Conservation (phyloP, 306 rosid species). For the Erythrophleum fordii region DNA sequence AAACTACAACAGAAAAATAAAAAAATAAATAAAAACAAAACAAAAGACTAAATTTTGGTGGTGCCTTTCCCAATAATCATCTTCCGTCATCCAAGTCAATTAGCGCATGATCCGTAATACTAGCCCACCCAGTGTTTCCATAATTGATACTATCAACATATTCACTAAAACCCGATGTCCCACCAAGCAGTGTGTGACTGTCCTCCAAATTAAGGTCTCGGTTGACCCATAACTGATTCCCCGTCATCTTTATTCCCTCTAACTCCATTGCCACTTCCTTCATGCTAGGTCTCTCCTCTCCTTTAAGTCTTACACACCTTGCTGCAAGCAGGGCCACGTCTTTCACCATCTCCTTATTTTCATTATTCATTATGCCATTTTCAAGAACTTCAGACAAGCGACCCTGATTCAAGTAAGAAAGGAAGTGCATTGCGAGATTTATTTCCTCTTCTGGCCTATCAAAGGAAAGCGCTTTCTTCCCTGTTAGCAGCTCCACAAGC, state of each 20-base stretch:
- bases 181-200: neutral
- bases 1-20: neutral
- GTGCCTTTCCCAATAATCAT: neutral
- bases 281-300: conserved; percentile 54
- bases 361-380: neutral
- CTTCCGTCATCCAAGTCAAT: neutral
- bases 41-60: neutral
- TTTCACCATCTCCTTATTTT: conserved; percentile 29
- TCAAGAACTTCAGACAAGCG: neutral
- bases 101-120: neutral
- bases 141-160: neutral
- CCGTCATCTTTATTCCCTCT: conserved; percentile 42
- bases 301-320: conserved; percentile 39
- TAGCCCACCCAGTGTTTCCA: neutral
- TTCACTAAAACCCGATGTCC: neutral
- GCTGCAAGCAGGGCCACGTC: conserved; percentile 42
- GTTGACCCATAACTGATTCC: conserved; percentile 3
- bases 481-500: conserved; percentile 36
- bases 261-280: conserved; percentile 50
- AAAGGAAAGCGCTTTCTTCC: conserved; percentile 39
- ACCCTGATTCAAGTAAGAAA: neutral
- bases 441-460: conserved; percentile 40
- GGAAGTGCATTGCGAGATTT: conserved; percentile 31
- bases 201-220: neutral
- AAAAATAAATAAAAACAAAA: too few relatives aligned